Percentiles rank a stretch among this genome's conserved stretches.
These are phyloP conservation scores for Beauveria rudraprayagi DNA, from an alignment of 2,329 filamentous ascomycete species.

Conservation along the genomic window DNA sequence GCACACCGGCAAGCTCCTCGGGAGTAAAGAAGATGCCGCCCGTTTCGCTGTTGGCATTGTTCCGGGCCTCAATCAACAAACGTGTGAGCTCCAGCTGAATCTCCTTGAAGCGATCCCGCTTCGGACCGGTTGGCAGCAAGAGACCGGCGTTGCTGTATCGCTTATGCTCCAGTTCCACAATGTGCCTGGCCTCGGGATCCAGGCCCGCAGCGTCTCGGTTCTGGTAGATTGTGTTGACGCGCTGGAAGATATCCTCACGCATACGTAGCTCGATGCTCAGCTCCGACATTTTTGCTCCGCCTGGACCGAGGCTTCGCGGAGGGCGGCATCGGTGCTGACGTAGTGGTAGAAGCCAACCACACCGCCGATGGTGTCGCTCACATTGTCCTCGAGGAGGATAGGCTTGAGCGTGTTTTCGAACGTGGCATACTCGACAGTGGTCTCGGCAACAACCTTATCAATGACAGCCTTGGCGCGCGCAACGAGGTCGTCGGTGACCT, in stretches of 20 bases:
- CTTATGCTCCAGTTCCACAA: slow-evolving; percentile 72
- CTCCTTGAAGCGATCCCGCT: slow-evolving; percentile 75
- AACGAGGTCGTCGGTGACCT: slow-evolving; percentile 59
- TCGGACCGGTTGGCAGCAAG: slow-evolving; percentile 57
- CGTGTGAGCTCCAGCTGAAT: slow-evolving; percentile 74
- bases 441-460: slow-evolving; percentile 57
- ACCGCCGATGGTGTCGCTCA: slow-evolving; percentile 51
- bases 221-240: slow-evolving; percentile 52
- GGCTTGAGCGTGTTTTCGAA: slow-evolving; percentile 53
- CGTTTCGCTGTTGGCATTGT: slow-evolving; percentile 76
- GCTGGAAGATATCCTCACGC: slow-evolving; percentile 71
- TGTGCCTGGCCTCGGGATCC: slow-evolving; percentile 60
- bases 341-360: slow-evolving; percentile 77
- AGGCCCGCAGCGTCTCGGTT: slow-evolving; percentile 45
- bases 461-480: slow-evolving; percentile 54
- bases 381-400: slow-evolving; percentile 56
- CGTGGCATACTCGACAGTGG: slow-evolving; percentile 42
- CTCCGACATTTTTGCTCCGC: slow-evolving; percentile 69
- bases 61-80: slow-evolving; percentile 67
- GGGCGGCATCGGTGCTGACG: slow-evolving; percentile 59
- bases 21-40: slow-evolving; percentile 69
- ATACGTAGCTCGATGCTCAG: slow-evolving; percentile 71
- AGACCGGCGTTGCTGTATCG: slow-evolving; percentile 70
- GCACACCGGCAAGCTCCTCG: slow-evolving; percentile 67
- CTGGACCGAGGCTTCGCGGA: slow-evolving; percentile 69